These are phyloP conservation scores for Diutina scorzettiae DNA, from an alignment of 1,139 yeast species.

Conservation along the genomic window DNA sequence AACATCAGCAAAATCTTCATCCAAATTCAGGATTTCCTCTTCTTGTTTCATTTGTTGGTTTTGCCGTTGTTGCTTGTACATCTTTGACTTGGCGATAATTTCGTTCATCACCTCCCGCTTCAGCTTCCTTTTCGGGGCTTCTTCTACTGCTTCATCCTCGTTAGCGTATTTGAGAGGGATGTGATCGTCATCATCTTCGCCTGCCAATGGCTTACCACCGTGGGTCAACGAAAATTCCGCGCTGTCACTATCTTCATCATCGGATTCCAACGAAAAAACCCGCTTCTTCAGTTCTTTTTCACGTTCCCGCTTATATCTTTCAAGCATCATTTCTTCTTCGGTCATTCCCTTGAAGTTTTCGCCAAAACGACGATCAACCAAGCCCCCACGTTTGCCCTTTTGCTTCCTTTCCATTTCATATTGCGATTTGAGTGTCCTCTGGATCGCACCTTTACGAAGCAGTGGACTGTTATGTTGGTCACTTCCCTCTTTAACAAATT, in stretches of 20 bases:
- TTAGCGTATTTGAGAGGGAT: slow-evolving; percentile 18
- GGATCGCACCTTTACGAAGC: slow-evolving; percentile 59
- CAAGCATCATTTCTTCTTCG: slow-evolving; percentile 89
- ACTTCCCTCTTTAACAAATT: slow-evolving; percentile 47
- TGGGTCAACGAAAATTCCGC: slow-evolving; percentile 55
- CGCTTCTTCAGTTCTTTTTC: slow-evolving; percentile 44
- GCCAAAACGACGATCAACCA: slow-evolving; percentile 86
- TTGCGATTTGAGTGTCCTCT: slow-evolving; percentile 57
- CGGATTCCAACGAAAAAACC: slow-evolving; percentile 61
- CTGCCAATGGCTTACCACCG: slow-evolving; percentile 57
- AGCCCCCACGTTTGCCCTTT: slow-evolving; percentile 58
- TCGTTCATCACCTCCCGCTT: slow-evolving; percentile 97
- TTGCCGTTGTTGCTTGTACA: slow-evolving; percentile 83
- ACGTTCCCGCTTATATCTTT: slow-evolving; percentile 82
- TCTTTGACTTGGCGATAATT: slow-evolving; percentile 87
- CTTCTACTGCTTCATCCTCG: slow-evolving; percentile 23
- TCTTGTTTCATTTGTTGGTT: slow-evolving; percentile 58
- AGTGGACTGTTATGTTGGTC: slow-evolving; percentile 28
- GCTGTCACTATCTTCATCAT: slow-evolving; percentile 37
- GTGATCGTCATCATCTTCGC: slow-evolving; percentile 30
- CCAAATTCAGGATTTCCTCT: slow-evolving; percentile 63
- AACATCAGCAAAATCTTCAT: slow-evolving; percentile 66
- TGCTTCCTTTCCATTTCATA: slow-evolving; percentile 50
- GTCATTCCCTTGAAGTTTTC: slow-evolving; percentile 63
- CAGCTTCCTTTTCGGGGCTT: slow-evolving; percentile 53